Conservation (phyloP, 2,329 filamentous ascomycete species). For the Claviceps sp. region DNA sequence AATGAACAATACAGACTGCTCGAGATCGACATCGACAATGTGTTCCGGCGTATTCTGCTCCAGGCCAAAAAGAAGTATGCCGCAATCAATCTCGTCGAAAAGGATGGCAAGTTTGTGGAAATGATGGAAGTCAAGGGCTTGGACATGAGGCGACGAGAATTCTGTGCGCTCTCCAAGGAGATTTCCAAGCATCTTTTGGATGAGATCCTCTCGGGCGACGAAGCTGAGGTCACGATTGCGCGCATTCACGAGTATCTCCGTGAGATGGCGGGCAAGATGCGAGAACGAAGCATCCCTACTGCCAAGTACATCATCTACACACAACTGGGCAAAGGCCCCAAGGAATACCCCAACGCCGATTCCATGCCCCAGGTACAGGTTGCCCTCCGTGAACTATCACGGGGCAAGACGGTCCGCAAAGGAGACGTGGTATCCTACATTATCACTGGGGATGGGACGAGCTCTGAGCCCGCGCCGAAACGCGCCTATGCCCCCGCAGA, state of each 20-base stretch:
- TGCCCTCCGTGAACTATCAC: conserved; percentile 72
- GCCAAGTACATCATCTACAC: conserved; percentile 97
- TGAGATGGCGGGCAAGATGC: conserved; percentile 76
- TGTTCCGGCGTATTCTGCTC: conserved; percentile 83
- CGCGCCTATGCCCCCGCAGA: conserved; percentile 81
- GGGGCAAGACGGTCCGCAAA: conserved; percentile 76
- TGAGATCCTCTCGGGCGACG: conserved; percentile 86
- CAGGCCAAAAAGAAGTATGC: conserved; percentile 99
- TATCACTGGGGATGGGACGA: conserved; percentile 61
- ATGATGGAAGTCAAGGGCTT: conserved; percentile 97
- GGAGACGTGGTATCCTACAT: conserved; percentile 96
- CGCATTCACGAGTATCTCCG: conserved; percentile 90
- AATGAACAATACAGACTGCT: conserved; percentile 86
- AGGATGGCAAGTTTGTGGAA: conserved; percentile 79
- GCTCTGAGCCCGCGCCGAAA: conserved; percentile 63
- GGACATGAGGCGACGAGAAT: conserved; percentile 95
- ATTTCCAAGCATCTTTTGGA: conserved; percentile 83
- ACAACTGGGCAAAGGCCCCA: conserved; percentile 86
- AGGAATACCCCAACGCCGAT: conserved; percentile 86
- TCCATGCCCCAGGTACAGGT: conserved; percentile 97
- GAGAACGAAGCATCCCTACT: conserved; percentile 57
- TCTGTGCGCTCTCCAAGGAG: conserved; percentile 90
- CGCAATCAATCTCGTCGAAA: conserved; percentile 82
- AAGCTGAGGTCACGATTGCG: conserved; percentile 73
- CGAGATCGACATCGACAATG: conserved; percentile 96